These are phyloP conservation scores for Funneliformis geosporum DNA, from an alignment of 192 early-diverging fungal species.

Conservation along the genomic window DNA sequence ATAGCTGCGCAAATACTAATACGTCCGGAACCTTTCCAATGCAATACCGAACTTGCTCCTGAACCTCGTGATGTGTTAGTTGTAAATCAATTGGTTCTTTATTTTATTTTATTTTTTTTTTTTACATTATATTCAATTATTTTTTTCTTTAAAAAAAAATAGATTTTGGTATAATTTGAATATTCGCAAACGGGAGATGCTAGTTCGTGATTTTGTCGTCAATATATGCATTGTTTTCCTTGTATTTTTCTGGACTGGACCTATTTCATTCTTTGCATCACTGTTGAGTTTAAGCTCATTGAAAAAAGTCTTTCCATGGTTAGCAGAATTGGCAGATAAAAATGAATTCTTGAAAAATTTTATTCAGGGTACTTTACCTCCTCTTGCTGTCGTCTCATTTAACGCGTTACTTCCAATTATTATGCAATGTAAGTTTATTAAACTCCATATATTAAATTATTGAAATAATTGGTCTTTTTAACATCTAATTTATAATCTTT, in stretches of 20 bases:
- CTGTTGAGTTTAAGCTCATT: slow-evolving; percentile 64
- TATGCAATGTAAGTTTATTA: slow-evolving; percentile 51
- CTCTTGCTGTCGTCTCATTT: slow-evolving; percentile 69
- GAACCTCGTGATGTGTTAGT: slow-evolving; percentile 69
- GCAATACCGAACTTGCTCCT: slow-evolving; percentile 63
- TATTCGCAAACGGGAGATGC: slow-evolving; percentile 56
- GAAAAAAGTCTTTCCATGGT: slow-evolving; percentile 59
- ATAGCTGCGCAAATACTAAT: slow-evolving; percentile 67
- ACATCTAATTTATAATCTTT: background rate
- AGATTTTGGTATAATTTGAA: slow-evolving; percentile 72
- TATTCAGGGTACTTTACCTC: slow-evolving; percentile 71
- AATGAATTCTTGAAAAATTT: slow-evolving; percentile 58
- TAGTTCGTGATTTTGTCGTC: slow-evolving; percentile 54
- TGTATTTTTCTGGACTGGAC: slow-evolving; percentile 76
- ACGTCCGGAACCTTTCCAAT: slow-evolving; percentile 65
- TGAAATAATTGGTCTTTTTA: background rate
- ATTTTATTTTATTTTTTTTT: background rate
- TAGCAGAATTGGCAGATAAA: slow-evolving; percentile 51
- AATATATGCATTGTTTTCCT: slow-evolving; percentile 63
- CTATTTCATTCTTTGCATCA: slow-evolving; percentile 67
- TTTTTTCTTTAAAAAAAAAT: background rate
- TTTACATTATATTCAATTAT: background rate
- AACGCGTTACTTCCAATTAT: slow-evolving; percentile 70
- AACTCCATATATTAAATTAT: background rate
- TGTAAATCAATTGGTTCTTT: background rate